phyloP scores from a whole-genome alignment of 208 protist species.

The Trypanosoma platydactyli region DNA sequence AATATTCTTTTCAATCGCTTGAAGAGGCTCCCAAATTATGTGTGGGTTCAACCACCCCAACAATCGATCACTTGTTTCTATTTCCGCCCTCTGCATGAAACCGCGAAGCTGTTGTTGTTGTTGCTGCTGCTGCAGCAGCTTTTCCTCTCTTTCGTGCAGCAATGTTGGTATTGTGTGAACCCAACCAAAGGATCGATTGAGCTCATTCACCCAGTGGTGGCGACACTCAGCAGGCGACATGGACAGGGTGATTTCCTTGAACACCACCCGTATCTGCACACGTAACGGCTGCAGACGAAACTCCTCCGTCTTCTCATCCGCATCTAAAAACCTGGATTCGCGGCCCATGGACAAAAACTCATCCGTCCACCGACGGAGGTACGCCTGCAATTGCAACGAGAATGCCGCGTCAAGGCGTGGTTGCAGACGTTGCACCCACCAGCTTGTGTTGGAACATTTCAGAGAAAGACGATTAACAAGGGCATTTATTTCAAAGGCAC shows the following conservation, averaged over 20 bases:
- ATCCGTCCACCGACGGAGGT: slow-evolving; percentile 74
- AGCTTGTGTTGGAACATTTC: slow-evolving; percentile 54
- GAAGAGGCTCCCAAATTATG: slow-evolving; percentile 59
- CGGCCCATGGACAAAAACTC: slow-evolving; percentile 84
- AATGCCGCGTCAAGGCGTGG: slow-evolving; percentile 75
- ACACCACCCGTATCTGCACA: slow-evolving; percentile 78
- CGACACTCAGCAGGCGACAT: slow-evolving; percentile 58
- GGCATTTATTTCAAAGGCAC: slow-evolving; percentile 55
- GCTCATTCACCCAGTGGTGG: slow-evolving; percentile 76
- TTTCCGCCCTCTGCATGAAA: slow-evolving; percentile 31
- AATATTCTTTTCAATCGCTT: slow-evolving; percentile 79
- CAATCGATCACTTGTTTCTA: slow-evolving; percentile 44
- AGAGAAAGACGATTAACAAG: slow-evolving; percentile 55
- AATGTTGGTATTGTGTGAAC: slow-evolving; percentile 67
- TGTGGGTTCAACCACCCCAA: slow-evolving; percentile 49
- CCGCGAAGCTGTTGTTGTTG: not conserved
- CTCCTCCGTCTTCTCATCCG: slow-evolving; percentile 59
- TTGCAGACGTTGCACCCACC: slow-evolving; percentile 72
- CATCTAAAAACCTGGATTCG: slow-evolving; percentile 64
- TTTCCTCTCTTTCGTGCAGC: slow-evolving; percentile 36
- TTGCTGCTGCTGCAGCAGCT: slow-evolving; percentile 8
- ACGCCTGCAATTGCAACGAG: slow-evolving; percentile 57
- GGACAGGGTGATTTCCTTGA: slow-evolving; percentile 75
- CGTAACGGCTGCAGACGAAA: slow-evolving; percentile 82
- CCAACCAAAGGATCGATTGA: slow-evolving; percentile 78